These are phyloP conservation scores for Paracoccidioides lutzii DNA, from an alignment of 2,329 filamentous ascomycete species.

Conservation along the genomic window DNA sequence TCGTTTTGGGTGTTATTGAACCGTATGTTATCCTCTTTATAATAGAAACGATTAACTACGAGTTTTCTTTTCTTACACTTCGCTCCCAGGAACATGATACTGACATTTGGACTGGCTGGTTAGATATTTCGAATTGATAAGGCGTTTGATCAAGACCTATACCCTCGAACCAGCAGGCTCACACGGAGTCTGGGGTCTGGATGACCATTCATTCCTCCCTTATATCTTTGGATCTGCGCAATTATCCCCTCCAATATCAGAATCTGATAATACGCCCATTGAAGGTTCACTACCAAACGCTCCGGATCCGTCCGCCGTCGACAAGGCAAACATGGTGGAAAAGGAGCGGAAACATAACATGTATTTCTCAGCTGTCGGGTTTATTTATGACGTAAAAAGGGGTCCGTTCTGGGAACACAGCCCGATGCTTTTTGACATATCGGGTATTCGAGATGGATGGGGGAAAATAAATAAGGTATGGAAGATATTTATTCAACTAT, in stretches of 20 bases:
- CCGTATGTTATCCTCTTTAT: conserved; percentile 44
- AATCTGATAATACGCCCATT: conserved; percentile 51
- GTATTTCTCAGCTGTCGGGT: conserved; percentile 92
- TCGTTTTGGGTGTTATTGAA: conserved; percentile 72
- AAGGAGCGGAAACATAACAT: conserved; percentile 57
- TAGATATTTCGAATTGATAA: conserved; percentile 68
- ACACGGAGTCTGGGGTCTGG: conserved; percentile 96
- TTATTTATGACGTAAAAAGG: conserved; percentile 94
- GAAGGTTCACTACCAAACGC: conserved; percentile 65
- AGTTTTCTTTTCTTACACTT: neutral
- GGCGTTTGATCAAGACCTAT: conserved; percentile 76
- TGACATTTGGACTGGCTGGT: neutral
- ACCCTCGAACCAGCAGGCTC: conserved; percentile 90
- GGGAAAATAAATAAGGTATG: conserved; percentile 84
- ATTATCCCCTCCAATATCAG: conserved; percentile 59
- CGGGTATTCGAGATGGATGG: conserved; percentile 85
- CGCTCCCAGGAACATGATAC: neutral
- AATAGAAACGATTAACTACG: neutral
- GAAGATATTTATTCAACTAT: neutral
- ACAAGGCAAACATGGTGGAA: conserved; percentile 51
- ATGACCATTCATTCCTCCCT: conserved; percentile 86
- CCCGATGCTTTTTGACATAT: conserved; percentile 87
- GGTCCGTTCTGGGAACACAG: conserved; percentile 97
- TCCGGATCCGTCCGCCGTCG: conserved; percentile 58
- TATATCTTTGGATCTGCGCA: conserved; percentile 96